phyloP scores from a whole-genome alignment of 345 rosid species.

The Citrus unshiu region DNA sequence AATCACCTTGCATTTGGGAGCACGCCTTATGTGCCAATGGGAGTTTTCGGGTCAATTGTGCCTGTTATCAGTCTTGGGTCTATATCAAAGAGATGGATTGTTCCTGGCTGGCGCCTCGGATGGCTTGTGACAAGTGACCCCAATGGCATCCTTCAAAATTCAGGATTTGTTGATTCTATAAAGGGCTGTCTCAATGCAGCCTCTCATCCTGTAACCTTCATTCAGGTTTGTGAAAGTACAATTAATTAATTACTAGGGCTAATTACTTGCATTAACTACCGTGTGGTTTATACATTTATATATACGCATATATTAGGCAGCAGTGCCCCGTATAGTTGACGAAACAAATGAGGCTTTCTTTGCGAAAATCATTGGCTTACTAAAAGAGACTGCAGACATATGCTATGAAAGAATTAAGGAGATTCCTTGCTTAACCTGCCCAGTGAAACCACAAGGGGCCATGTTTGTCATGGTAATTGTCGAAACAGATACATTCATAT shows the following conservation, averaged over 20 bases:
- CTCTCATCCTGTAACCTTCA: conserved; percentile 40
- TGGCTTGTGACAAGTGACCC: conserved; percentile 59
- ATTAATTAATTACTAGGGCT: too few relatives aligned
- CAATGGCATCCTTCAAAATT: conserved; percentile 29
- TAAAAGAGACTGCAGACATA: conserved; percentile 33
- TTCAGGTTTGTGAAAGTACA: conserved; percentile 41
- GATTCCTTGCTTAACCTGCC: background rate
- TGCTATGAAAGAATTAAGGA: conserved; percentile 17
- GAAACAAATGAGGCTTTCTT: conserved; percentile 43
- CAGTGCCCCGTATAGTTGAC: conserved; percentile 42
- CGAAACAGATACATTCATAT: background rate
- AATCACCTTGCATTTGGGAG: too few relatives aligned
- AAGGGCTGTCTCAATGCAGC: conserved; percentile 2
- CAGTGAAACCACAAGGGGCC: background rate
- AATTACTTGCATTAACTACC: too few relatives aligned
- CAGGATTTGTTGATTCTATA: conserved; percentile 33
- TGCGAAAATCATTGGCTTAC: conserved; percentile 12
- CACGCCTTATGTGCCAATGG: too few relatives aligned
- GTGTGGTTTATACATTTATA: too few relatives aligned
- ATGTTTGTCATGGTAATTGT: background rate
- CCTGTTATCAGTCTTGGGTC: conserved; percentile 44
- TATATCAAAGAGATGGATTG: conserved; percentile 60
- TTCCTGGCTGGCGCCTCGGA: conserved; percentile 70
- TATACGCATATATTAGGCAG: conserved; percentile 19
- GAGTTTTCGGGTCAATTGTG: too few relatives aligned